Conservation (phyloP, 306 rosid species). For the Quillaja saponaria region DNA sequence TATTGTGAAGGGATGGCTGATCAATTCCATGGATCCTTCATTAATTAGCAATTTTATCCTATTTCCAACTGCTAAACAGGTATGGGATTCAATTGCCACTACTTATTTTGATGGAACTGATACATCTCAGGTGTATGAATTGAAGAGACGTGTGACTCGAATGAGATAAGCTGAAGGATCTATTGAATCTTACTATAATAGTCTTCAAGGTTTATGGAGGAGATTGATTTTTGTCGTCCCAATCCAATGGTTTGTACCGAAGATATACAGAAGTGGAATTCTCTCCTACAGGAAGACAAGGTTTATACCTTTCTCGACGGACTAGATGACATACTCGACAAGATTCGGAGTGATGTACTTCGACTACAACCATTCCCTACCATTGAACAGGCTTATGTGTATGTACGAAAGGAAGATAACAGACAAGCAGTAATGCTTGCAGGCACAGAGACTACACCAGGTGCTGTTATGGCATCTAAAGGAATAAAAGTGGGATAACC, state of each 20-base stretch:
- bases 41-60: not conserved
- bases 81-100: slow-evolving; percentile 6
- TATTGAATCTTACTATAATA: not conserved
- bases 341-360: not conserved
- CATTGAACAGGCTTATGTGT: slow-evolving; percentile 14
- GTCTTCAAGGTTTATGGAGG: slow-evolving; percentile 4
- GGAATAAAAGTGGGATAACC: not conserved
- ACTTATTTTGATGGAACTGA: slow-evolving; percentile 22
- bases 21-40: slow-evolving; percentile 7
- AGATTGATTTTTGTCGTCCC: slow-evolving; percentile 9
- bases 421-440: not conserved
- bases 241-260: not conserved
- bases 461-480: not conserved
- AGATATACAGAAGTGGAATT: not conserved
- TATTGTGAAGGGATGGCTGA: not conserved
- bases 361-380: not conserved
- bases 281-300: not conserved
- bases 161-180: not conserved
- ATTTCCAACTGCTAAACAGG: slow-evolving; percentile 8
- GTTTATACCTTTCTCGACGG: slow-evolving; percentile 4
- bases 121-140: not conserved
- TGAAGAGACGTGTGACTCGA: not conserved
- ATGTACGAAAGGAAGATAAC: not conserved
- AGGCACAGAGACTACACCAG: not conserved
- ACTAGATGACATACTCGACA: not conserved